A percentile compares a stretch with the other conserved stretches of the same genome.
Evolutionary conservation across 129 eudicot species (phyloP).

Genomic region (Tagetes patula): DNA sequence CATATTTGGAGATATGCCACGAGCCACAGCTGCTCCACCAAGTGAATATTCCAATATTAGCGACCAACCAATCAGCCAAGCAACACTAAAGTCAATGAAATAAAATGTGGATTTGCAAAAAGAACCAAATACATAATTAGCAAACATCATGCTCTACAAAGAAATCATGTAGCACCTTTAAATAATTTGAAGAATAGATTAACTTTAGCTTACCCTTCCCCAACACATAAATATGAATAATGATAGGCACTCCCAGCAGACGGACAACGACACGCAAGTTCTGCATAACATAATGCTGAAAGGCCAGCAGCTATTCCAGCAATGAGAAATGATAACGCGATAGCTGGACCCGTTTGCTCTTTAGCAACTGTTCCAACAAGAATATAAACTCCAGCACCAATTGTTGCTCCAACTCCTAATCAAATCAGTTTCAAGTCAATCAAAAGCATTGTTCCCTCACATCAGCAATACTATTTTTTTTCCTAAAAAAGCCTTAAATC

Average conservation of each 20-base stretch:
- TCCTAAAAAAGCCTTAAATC: too few species aligned
- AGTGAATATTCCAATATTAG: slow-evolving; percentile 91
- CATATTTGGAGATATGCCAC: slow-evolving; percentile 98
- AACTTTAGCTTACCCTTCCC: slow-evolving; percentile 71
- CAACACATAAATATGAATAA: slow-evolving; percentile 89
- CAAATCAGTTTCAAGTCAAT: slow-evolving; percentile 9
- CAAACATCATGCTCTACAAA: slow-evolving; percentile 1
- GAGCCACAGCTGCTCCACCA: slow-evolving; percentile 99
- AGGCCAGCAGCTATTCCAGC: slow-evolving; percentile 99
- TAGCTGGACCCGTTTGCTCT: slow-evolving; percentile 96
- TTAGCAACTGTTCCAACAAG: slow-evolving; percentile 97
- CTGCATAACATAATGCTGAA: slow-evolving; percentile 97
- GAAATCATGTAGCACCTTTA: not conserved
- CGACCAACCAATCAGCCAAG: slow-evolving; percentile 98
- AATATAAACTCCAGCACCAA: slow-evolving; percentile 98
- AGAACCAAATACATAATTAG: not conserved
- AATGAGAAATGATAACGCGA: slow-evolving; percentile 82
- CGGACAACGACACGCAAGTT: slow-evolving; percentile 98
- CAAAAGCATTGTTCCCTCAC: not conserved
- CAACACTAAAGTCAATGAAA: slow-evolving; percentile 55
- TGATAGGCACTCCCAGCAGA: slow-evolving; percentile 99
- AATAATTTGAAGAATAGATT: slow-evolving; percentile 1
- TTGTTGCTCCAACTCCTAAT: slow-evolving; percentile 95
- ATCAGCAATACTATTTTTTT: not conserved
- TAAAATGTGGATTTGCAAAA: slow-evolving; percentile 14